phyloP scores from a whole-genome alignment of 2,329 filamentous ascomycete species.

The Colletotrichum costaricense region DNA sequence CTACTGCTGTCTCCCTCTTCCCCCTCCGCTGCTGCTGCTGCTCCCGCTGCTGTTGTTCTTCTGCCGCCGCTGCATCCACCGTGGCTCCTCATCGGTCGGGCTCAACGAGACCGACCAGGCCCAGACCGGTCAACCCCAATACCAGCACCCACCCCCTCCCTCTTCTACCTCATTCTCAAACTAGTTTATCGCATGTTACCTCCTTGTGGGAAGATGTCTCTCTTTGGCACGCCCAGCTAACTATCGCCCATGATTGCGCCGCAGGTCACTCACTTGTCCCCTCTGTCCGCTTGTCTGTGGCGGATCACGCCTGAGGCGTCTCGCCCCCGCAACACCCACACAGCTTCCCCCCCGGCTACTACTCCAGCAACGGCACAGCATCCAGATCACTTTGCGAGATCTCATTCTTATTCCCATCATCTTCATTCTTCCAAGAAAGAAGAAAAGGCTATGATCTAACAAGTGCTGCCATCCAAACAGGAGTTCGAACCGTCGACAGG shows the following conservation, averaged over 20 bases:
- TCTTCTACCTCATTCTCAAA: background rate
- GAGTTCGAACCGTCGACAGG: slow-evolving; percentile 67
- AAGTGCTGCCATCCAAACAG: slow-evolving; percentile 50
- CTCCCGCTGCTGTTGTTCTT: background rate
- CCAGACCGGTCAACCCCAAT: slow-evolving; percentile 23
- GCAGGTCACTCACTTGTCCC: slow-evolving; percentile 11
- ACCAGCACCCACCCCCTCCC: slow-evolving; percentile 6
- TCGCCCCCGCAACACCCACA: slow-evolving; percentile 5
- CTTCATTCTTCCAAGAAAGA: background rate
- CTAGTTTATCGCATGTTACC: slow-evolving; percentile 11
- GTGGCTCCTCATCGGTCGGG: slow-evolving; percentile 31
- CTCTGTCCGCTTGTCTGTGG: slow-evolving; percentile 14
- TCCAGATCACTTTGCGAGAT: slow-evolving; percentile 21
- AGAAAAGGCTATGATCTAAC: slow-evolving; percentile 39
- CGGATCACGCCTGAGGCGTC: slow-evolving; percentile 21
- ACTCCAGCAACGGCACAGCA: slow-evolving; percentile 25
- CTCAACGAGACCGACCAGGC: slow-evolving; percentile 24
- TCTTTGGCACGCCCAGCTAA: slow-evolving; percentile 19
- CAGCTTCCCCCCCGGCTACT: background rate
- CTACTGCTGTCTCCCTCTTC: background rate
- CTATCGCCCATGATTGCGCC: slow-evolving; percentile 2
- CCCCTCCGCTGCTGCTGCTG: background rate
- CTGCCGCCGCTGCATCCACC: background rate
- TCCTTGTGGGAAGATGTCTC: slow-evolving; percentile 20
- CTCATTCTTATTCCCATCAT: slow-evolving; percentile 9